Conservation (phyloP, 768 basidiomycete species). For the Lactarius tabidus region DNA sequence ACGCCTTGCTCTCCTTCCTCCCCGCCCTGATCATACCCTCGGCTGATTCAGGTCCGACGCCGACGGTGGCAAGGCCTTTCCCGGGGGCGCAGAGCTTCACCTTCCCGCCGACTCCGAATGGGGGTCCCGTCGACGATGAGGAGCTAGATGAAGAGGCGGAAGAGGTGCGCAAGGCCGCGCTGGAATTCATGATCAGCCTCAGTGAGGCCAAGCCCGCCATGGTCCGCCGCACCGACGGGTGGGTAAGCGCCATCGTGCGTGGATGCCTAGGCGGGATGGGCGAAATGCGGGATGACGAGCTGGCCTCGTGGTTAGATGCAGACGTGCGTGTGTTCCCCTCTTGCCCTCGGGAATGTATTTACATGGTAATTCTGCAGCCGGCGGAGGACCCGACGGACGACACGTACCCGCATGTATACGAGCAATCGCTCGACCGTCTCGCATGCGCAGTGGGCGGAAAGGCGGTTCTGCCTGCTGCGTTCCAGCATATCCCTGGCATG, state of each 20-base stretch:
- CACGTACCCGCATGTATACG: conserved; percentile 68
- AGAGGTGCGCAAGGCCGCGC: conserved; percentile 63
- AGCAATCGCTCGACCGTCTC: conserved; percentile 77
- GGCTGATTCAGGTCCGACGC: conserved; percentile 50
- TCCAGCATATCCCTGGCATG: conserved; percentile 81
- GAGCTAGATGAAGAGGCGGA: conserved; percentile 62
- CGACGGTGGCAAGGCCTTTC: conserved; percentile 47
- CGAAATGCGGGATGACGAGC: conserved; percentile 61
- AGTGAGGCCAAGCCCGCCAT: conserved; percentile 68
- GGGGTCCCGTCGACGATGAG: conserved; percentile 35
- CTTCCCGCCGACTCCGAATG: conserved; percentile 39
- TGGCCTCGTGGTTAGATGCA: conserved; percentile 63
- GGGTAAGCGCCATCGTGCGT: conserved; percentile 65
- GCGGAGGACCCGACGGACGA: conserved; percentile 61
- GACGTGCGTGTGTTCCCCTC: conserved; percentile 51
- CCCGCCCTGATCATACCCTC: conserved; percentile 66
- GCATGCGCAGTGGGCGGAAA: conserved; percentile 78
- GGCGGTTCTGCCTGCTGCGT: conserved; percentile 71
- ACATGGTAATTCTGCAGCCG: conserved; percentile 42
- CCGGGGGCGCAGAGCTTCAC: conserved; percentile 33
- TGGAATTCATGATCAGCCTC: conserved; percentile 83
- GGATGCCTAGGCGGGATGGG: conserved; percentile 82
- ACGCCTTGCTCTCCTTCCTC: conserved; percentile 63
- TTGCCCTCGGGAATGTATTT: background rate
- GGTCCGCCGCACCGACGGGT: conserved; percentile 63